phyloP scores from a whole-genome alignment of 2,329 filamentous ascomycete genomes.

The Fusarium concolor region DNA sequence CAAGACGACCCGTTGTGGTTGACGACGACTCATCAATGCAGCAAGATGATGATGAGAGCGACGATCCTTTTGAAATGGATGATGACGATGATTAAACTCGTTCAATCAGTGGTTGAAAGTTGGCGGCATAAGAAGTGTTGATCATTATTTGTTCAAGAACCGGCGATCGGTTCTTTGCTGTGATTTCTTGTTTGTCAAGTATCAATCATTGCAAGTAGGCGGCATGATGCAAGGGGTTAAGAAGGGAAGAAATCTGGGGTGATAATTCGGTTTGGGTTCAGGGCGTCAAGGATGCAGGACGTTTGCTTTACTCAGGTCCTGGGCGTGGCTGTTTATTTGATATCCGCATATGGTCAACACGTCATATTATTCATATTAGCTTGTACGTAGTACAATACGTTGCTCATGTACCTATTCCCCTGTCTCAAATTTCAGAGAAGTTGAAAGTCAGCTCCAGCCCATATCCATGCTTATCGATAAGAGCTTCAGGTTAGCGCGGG shows the following conservation, averaged over 20 bases:
- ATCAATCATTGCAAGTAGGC: slow-evolving; percentile 8
- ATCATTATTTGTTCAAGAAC: neutral
- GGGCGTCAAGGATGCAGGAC: slow-evolving; percentile 31
- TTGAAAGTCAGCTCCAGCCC: neutral
- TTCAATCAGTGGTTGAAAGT: neutral
- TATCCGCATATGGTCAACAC: slow-evolving; percentile 16
- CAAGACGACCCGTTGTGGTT: slow-evolving; percentile 50
- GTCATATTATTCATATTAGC: slow-evolving; percentile 4
- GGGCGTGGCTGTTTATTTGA: slow-evolving; percentile 21
- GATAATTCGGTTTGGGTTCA: slow-evolving; percentile 12
- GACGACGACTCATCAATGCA: slow-evolving; percentile 54
- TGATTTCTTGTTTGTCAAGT: slow-evolving; percentile 19
- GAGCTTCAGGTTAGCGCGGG: slow-evolving; percentile 36
- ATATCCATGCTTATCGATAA: slow-evolving; percentile 40
- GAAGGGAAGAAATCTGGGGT: slow-evolving; percentile 4
- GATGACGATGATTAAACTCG: slow-evolving; percentile 53
- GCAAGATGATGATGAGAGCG: slow-evolving; percentile 50
- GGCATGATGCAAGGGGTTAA: slow-evolving; percentile 1
- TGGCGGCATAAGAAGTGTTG: slow-evolving; percentile 12
- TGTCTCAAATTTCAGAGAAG: neutral
- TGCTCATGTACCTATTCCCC: neutral
- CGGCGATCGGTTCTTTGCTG: slow-evolving; percentile 4
- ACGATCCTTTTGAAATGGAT: slow-evolving; percentile 62
- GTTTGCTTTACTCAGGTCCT: slow-evolving; percentile 21
- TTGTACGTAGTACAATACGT: neutral